Conservation (phyloP, 148 eudicot species). For the Vaccinium macrocarpon region DNA sequence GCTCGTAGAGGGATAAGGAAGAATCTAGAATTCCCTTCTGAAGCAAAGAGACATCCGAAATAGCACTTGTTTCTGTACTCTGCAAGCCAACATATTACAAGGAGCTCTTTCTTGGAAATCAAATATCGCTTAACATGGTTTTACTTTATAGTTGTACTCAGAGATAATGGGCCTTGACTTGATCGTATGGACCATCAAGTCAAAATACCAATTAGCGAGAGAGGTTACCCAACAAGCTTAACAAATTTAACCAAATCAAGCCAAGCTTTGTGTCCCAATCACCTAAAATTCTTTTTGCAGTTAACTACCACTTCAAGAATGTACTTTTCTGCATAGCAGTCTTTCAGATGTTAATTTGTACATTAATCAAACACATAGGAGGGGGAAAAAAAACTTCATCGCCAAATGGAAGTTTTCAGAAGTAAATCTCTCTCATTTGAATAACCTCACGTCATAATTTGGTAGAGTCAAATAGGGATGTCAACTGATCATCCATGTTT, state of each 20-base stretch:
- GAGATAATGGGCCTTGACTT: no score
- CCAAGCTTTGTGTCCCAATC: not conserved
- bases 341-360: not conserved
- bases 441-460: not conserved
- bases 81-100: not conserved
- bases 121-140: not conserved
- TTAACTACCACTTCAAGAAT: not conserved
- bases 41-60: not conserved
- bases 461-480: not conserved
- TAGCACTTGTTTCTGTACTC: not conserved
- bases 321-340: not conserved
- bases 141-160: not conserved
- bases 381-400: not conserved
- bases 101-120: not conserved
- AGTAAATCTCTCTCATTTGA: not conserved
- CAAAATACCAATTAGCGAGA: not conserved
- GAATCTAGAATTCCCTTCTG: not conserved
- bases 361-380: not conserved
- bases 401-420: not conserved
- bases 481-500: not conserved
- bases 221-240: not conserved
- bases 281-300: not conserved
- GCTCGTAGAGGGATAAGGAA: not conserved
- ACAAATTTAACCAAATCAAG: not conserved
- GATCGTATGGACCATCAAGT: not conserved